Evolutionary conservation across 441 rosid species (phyloP), one percentile per base, ranked within the genome.

Genomic region (Geranium incanum): DNA sequence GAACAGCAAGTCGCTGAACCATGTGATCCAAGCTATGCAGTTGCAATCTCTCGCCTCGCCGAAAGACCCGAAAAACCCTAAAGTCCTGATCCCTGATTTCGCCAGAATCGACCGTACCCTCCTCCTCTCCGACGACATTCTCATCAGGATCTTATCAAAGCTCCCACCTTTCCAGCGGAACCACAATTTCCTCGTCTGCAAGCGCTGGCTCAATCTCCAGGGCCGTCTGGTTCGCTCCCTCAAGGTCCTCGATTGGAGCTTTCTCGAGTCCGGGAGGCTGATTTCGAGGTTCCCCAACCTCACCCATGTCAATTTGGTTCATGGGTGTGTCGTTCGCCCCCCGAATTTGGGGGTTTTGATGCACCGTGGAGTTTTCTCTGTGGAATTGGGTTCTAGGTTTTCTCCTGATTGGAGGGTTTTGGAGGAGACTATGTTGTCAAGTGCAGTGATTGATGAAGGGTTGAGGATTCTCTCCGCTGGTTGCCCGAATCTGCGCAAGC

Each of bases 201-300:
- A 82, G 74, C 84, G 94, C 60, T 89, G 94, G 94, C 70, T 78
- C 13, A 82, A 77, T 74, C 88, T 87, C 63, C 91, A 86, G 68
- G 91, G 91, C 9, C 78, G 86, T 7, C 84, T 89, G 5, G 84
- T 85, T 0, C 80, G 86, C 48, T 84, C 83, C 3, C 67, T 89
- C 38, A 87, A 66, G 74, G 82, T 89, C 6, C 78, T 83, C 8
- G 86, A 87, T 75, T 87, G 94, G 94, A 83, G 66, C 1, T 86
- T 86, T 67, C 80, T 87, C 18, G 80, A 76, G 60, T 89, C 94
- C 0, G 87, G 88, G 66, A 74, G 87, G 69, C 36, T 89, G 72
- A 67, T 82, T 74, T 70, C 60, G 6, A 76, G 94, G 68, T 89
- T 89, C 70, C 94, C 94, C 0, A 86, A 87, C 78, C 81, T 89